These are phyloP conservation scores for Suhomyces kilbournensis DNA, from an alignment of 805 yeast species.

Conservation along the genomic window DNA sequence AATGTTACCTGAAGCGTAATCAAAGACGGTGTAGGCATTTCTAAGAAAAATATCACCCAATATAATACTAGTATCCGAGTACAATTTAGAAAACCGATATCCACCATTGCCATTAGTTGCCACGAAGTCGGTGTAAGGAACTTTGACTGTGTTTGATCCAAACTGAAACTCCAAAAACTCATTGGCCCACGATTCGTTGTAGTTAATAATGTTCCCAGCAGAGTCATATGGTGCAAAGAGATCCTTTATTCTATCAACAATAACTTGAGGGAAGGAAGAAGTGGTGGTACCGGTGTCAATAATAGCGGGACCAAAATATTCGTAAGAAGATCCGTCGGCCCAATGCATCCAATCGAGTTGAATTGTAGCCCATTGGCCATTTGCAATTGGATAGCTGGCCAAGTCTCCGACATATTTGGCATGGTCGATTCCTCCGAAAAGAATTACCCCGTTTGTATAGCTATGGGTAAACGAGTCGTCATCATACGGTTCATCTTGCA, in stretches of 20 bases:
- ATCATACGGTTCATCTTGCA: not conserved
- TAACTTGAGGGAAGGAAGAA: not conserved
- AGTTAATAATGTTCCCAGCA: not conserved
- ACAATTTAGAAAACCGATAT: too few relatives aligned
- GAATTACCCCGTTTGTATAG: slow-evolving; percentile 20
- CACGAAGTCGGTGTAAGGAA: slow-evolving; percentile 2
- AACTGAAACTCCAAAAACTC: not conserved
- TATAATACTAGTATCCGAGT: not conserved
- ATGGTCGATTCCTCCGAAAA: slow-evolving; percentile 73
- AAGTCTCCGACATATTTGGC: slow-evolving; percentile 54
- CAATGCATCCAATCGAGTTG: not conserved
- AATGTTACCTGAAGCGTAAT: not conserved
- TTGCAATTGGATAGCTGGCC: slow-evolving; percentile 23
- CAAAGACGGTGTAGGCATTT: not conserved
- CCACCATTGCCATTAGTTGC: too few relatives aligned
- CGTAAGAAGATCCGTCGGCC: not conserved
- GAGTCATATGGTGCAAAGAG: not conserved
- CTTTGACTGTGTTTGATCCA: not conserved
- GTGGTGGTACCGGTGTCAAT: slow-evolving; percentile 17
- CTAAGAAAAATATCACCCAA: not conserved
- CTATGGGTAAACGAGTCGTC: too few relatives aligned
- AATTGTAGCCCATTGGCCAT: not conserved
- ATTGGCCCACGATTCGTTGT: not conserved
- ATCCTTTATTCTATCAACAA: not conserved
- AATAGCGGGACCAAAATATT: not conserved